These are phyloP conservation scores for Fusarium sacchari DNA, from an alignment of 2,329 filamentous ascomycete species.

Conservation along the genomic window DNA sequence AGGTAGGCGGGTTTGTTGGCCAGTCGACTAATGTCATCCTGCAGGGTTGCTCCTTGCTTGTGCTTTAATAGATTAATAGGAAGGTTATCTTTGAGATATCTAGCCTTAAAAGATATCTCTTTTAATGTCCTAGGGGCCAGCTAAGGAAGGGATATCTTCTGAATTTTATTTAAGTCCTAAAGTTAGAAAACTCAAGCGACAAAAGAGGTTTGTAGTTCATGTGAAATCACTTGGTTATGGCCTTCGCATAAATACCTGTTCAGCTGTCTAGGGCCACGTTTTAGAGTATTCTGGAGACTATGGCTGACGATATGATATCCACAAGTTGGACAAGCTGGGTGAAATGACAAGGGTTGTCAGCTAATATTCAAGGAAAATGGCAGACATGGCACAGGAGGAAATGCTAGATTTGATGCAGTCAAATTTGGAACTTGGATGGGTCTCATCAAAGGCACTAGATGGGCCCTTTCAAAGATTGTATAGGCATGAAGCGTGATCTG, in stretches of 20 bases:
- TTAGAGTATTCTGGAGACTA: neutral
- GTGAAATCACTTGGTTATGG: too few species aligned
- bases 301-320: slow-evolving; percentile 9
- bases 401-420: neutral
- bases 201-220: too few species aligned
- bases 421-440: neutral
- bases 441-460: fast-evolving
- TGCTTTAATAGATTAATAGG: too few species aligned
- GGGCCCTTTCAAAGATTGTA: neutral
- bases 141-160: too few species aligned
- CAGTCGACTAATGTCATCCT: too few species aligned
- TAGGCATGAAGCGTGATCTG: neutral
- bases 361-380: neutral
- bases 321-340: neutral
- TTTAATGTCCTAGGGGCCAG: too few species aligned
- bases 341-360: neutral
- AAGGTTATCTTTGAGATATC: too few species aligned
- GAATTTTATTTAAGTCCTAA: too few species aligned
- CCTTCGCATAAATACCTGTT: neutral
- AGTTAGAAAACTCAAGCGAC: too few species aligned
- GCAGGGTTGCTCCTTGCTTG: too few species aligned
- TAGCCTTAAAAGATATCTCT: too few species aligned
- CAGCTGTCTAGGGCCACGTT: slow-evolving; percentile 10
- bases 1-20: too few species aligned
- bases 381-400: neutral